Conservation (phyloP, 768 basidiomycete species). For the Naematelia encephala region DNA sequence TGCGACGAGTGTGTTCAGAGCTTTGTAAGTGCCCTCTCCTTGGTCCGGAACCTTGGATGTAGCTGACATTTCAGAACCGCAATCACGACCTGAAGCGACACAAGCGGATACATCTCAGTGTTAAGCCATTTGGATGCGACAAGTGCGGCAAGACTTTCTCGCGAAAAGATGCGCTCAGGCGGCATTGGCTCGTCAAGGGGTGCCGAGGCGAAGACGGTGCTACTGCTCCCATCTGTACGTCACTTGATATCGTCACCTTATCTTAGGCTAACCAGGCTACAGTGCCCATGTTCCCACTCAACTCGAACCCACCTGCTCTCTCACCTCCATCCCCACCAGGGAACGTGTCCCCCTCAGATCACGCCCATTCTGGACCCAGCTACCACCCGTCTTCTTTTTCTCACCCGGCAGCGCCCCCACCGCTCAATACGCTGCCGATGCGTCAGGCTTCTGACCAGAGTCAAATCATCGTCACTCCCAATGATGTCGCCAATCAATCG, state of each 20-base stretch:
- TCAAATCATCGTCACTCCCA: constrained; percentile 38
- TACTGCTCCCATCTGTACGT: constrained; percentile 41
- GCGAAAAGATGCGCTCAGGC: constrained; percentile 49
- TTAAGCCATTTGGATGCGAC: constrained; percentile 51
- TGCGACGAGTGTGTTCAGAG: constrained; percentile 51
- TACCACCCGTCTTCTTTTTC: constrained; percentile 20
- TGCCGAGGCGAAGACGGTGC: constrained; percentile 47
- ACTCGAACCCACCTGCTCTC: constrained; percentile 24
- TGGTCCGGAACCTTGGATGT: not conserved
- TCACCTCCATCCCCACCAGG: constrained; percentile 34
- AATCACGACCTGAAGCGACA: constrained; percentile 53
- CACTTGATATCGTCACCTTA: not conserved
- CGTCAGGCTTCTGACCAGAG: constrained; percentile 28
- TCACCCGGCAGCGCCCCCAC: constrained; percentile 31
- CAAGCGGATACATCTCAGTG: constrained; percentile 49
- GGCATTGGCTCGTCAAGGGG: constrained; percentile 52
- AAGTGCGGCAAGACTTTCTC: constrained; percentile 52
- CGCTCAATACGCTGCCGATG: constrained; percentile 22
- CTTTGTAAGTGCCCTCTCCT: constrained; percentile 37
- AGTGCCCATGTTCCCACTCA: constrained; percentile 39
- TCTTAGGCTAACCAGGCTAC: constrained; percentile 3
- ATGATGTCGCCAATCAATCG: constrained; percentile 21
- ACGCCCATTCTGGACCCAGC: not conserved
- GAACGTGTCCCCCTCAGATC: constrained; percentile 10
- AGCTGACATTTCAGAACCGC: constrained; percentile 41